phyloP scores from a whole-genome alignment of 306 rosid genomes.

The Ziziphus jujuba region DNA sequence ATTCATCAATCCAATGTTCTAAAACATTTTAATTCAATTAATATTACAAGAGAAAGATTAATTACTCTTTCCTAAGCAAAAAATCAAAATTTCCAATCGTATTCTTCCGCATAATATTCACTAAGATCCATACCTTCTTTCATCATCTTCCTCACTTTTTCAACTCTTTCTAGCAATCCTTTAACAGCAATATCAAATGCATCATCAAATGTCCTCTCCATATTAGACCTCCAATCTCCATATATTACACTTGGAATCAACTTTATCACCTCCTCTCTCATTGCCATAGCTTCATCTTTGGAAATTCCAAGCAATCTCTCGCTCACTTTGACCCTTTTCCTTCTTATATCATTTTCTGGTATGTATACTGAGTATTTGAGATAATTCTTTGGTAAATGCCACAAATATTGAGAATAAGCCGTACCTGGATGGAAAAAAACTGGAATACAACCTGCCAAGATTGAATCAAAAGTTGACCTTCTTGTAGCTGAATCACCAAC shows the following conservation, averaged over 20 bases:
- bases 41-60: too few relatives aligned
- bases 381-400: slow-evolving; percentile 43
- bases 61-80: too few relatives aligned
- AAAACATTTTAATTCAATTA: too few relatives aligned
- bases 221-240: slow-evolving; percentile 35
- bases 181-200: slow-evolving; percentile 57
- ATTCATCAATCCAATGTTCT: too few relatives aligned
- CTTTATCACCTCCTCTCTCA: slow-evolving; percentile 49
- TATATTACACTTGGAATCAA: slow-evolving; percentile 52
- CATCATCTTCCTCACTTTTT: slow-evolving; percentile 20
- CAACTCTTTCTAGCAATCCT: slow-evolving; percentile 44
- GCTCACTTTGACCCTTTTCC: slow-evolving; percentile 18
- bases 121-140: slow-evolving; percentile 12
- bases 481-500: slow-evolving; percentile 52
- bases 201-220: slow-evolving; percentile 27
- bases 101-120: background rate
- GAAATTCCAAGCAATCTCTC: slow-evolving; percentile 33
- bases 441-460: slow-evolving; percentile 55
- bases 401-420: slow-evolving; percentile 47
- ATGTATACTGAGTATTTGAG: slow-evolving; percentile 42
- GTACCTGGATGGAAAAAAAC: slow-evolving; percentile 50
- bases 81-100: background rate
- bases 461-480: slow-evolving; percentile 48
- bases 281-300: slow-evolving; percentile 10
- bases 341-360: slow-evolving; percentile 28